Evolutionary conservation across 768 basidiomycete genomes (phyloP), one percentile per base, ranked within the genome.

Genomic region (Tricholoma hemisulphureum): DNA sequence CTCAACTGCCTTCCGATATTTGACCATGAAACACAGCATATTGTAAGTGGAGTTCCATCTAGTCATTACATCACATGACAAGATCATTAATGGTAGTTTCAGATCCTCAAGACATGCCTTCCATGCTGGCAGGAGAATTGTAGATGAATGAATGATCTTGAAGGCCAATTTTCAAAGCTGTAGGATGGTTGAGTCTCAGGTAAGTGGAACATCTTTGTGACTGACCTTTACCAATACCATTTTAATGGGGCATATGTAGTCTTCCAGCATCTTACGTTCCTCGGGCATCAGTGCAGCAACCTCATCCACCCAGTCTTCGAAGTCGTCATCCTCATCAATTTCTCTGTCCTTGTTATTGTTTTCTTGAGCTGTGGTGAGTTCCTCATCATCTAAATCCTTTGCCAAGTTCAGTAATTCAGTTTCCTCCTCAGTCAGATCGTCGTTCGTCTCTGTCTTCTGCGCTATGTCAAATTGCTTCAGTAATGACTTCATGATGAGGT

Each of bases 21-120:
- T 23, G 24, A 46, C 28, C 1, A 14, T 8, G 8, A 46, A 46
- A 16, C 11, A 26, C 9, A 46, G 11, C 45, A 46, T 46, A 26
- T 46, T 10, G 16, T 46, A 46, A 0, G 45, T 75, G 5, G 70
- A 75, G 43, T 77, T 75, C 77, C 75, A 78, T 0, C 68, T 58
- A 0, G 75, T 77, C 2, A 53, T 21, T 1, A 80, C 71, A 57
- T 81, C 73, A 2, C 71, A 65, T 1, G 76, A 76, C 61, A 78
- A 73, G 14, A 69, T 64, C 2, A 62, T 56, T 0, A n/a, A 9
- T 0, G 45, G 8, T 2, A 73, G 49, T 0, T 62, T 35, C 6
- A 58, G 43, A 1, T 63, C 56, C 2, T 61, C 10, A 0, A 73
- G 45, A 5, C 45, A 56, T 0, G 11, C 18, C n/a, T 58, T 60